These are phyloP conservation scores for Citrullus mucosospermus DNA, from an alignment of 306 rosid genomes.

Conservation along the genomic window DNA sequence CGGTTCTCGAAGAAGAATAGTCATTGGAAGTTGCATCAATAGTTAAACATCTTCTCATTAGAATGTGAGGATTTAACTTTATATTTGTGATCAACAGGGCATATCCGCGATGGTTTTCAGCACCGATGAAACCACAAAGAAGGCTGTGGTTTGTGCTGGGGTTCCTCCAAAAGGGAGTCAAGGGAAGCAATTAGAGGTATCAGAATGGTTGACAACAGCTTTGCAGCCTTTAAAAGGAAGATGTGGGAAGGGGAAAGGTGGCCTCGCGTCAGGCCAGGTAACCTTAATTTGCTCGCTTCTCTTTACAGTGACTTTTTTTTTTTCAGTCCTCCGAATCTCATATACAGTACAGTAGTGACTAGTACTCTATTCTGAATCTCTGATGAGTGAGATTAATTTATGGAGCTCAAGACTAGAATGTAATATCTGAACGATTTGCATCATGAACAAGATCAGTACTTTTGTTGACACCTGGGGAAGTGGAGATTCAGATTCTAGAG, in stretches of 20 bases:
- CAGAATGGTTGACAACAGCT: constrained; percentile 79
- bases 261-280: constrained; percentile 98
- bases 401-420: not conserved
- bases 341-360: not conserved
- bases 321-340: not conserved
- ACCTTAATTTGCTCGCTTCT: constrained; percentile 1
- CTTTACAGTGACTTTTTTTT: not conserved
- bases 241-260: constrained; percentile 89
- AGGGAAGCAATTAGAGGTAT: constrained; percentile 52
- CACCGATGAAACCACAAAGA: constrained; percentile 66
- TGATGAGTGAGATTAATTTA: not conserved
- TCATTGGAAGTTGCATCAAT: not conserved
- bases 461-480: no score
- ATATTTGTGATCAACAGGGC: constrained; percentile 37
- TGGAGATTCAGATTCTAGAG: not conserved
- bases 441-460: not conserved
- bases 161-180: constrained; percentile 56
- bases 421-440: not conserved
- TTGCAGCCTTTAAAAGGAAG: constrained; percentile 77
- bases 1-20: not conserved
- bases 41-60: not conserved
- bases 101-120: constrained; percentile 86
- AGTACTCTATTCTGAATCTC: not conserved
- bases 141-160: constrained; percentile 93
- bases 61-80: not conserved